Conservation (phyloP, 352 stramenopile genomes). For the Aphanomyces cochlioides region DNA sequence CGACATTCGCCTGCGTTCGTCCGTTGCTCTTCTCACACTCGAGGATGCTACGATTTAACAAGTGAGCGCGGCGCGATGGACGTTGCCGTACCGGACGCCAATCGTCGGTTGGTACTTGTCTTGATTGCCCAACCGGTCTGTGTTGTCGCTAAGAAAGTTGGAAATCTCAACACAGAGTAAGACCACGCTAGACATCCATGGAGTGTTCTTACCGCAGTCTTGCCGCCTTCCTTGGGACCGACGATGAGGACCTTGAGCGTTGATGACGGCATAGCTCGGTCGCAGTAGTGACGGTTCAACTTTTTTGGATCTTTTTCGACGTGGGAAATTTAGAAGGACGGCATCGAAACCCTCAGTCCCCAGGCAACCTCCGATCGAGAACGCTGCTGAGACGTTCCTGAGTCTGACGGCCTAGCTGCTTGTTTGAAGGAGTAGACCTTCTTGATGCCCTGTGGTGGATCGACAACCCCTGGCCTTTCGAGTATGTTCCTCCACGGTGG, state of each 20-base stretch:
- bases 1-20: constrained; percentile 38
- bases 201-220: constrained; percentile 47
- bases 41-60: constrained; percentile 42
- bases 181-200: neutral
- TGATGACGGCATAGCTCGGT: constrained; percentile 36
- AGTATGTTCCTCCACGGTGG: no score
- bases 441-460: no score
- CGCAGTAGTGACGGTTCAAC: constrained; percentile 12
- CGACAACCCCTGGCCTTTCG: no score
- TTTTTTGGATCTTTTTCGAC: constrained; percentile 4
- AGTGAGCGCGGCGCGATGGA: neutral
- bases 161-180: constrained; percentile 47
- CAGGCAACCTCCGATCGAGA: no score
- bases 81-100: constrained; percentile 43
- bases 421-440: no score
- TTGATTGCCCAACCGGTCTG: constrained; percentile 49
- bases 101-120: constrained; percentile 69
- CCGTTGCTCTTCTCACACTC: constrained; percentile 63
- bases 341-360: no score
- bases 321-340: no score
- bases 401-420: no score
- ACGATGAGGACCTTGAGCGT: constrained; percentile 77
- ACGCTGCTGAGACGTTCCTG: no score
- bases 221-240: constrained; percentile 72
- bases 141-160: constrained; percentile 74